These are phyloP conservation scores for Globisporangium emineosum DNA, from an alignment of 352 stramenopile genomes.

Conservation along the genomic window DNA sequence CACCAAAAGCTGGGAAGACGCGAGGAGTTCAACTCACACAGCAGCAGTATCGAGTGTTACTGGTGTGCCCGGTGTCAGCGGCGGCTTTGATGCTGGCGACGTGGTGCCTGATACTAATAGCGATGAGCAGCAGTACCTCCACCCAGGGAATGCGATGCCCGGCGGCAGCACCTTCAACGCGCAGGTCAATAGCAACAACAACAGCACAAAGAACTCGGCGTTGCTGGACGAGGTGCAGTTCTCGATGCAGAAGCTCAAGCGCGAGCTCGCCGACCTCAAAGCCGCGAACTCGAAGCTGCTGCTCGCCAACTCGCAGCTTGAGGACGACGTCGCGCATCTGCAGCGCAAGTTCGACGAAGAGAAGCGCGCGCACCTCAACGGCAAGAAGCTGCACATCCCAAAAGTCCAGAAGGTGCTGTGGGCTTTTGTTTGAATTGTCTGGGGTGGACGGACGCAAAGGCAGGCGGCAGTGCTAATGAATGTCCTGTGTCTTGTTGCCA, in stretches of 20 bases:
- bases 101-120: background rate
- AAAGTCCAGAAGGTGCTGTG: conserved; percentile 62
- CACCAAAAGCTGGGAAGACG: conserved; percentile 18
- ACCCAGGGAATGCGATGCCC: background rate
- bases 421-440: background rate
- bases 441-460: too few relatives aligned
- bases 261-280: conserved; percentile 63
- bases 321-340: conserved; percentile 67
- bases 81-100: background rate
- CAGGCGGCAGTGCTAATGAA: background rate
- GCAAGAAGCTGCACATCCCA: conserved; percentile 62
- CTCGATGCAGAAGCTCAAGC: conserved; percentile 69
- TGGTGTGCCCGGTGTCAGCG: background rate
- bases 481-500: background rate
- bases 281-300: conserved; percentile 51
- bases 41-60: background rate
- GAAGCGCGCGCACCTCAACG: conserved; percentile 58
- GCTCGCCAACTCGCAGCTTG: conserved; percentile 68
- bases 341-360: conserved; percentile 69
- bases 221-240: conserved; percentile 61
- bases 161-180: background rate
- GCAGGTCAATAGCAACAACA: background rate
- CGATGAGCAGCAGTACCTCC: background rate
- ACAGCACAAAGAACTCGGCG: conserved; percentile 15
- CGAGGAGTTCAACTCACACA: background rate